Percentiles rank a stretch among this genome's conserved stretches.
Evolutionary conservation across 306 rosid genomes (phyloP).

Genomic region (Rosa rugosa): DNA sequence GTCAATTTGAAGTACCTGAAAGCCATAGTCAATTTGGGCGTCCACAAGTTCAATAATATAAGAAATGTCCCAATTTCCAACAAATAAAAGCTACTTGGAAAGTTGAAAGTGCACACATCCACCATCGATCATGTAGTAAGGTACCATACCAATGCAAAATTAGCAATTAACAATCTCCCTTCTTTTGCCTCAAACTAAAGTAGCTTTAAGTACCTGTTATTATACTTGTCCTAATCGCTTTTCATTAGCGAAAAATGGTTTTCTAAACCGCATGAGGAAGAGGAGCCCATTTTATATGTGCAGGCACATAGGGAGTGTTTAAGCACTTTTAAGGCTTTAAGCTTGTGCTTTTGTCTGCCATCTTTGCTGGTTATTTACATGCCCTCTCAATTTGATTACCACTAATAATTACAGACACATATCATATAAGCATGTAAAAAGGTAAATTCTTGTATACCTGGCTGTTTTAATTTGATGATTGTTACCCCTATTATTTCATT

Average conservation of each 20-base stretch:
- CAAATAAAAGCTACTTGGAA: conserved; percentile 9
- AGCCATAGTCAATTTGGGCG: conserved; percentile 18
- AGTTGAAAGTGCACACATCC: conserved; percentile 7
- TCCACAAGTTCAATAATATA: conserved; percentile 14
- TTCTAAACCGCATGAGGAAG: not conserved
- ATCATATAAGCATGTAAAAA: conserved; percentile 11
- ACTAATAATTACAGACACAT: not conserved
- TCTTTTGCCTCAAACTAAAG: conserved; percentile 15
- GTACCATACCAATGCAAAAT: conserved; percentile 21
- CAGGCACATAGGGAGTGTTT: not conserved
- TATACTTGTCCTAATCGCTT: not conserved
- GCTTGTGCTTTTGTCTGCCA: conserved; percentile 21
- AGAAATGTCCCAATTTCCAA: conserved; percentile 13
- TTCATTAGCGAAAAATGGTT: not conserved
- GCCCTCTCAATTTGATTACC: not conserved
- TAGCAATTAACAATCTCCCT: conserved; percentile 4
- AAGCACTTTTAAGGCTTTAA: conserved; percentile 17
- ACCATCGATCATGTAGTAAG: conserved; percentile 4
- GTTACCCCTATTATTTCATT: not conserved
- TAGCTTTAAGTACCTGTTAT: not conserved
- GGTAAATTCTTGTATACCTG: not conserved
- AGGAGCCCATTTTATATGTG: not conserved
- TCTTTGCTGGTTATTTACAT: not conserved
- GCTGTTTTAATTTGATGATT: not conserved
- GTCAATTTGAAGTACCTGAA: not conserved